Evolutionary conservation across 2,329 filamentous ascomycete genomes (phyloP), one percentile per base, ranked within the genome.

Genomic region (Colletotrichum sp.): DNA sequence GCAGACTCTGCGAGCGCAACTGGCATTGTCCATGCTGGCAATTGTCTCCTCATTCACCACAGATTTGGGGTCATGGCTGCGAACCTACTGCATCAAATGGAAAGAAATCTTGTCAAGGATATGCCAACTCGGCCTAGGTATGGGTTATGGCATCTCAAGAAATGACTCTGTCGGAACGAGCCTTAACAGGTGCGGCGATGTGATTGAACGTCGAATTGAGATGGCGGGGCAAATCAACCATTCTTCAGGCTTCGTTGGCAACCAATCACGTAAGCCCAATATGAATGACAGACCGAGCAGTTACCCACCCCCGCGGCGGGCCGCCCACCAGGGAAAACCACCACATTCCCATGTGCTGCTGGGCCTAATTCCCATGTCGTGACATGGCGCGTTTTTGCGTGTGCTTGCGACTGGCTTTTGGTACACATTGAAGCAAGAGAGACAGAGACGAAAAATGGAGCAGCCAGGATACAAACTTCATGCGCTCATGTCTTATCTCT

Each of bases 211-310:
- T 30, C 55, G 24, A 26, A 26, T 58, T 30, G 55, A 58, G 21
- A 58, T 58, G 55, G 55, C 55, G 55, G 24, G 24, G 24, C 36
- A 5, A n/a, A 60, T 36, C 48, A 10, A 69, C 16, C 70, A 66
- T 76, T 60, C 30, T 38, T 36, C 13, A 13, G 6, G 24, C 5
- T 8, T 30, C 36, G 5, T 30, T 52, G 43, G 43, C 43, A 21
- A 52, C 73, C 73, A 73, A 73, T 73, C 43, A 73, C 5, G 36
- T 15, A 24, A 16, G 10, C n/a, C 26, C 24, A 61, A 73, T 61
- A 69, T 73, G 18, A 76, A 58, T 73, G 70, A 18, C 36, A 38
- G 24, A n/a, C 18, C 30, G 18, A n/a, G 36, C 24, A 32, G 21
- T 32, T n/a, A 55, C 12, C 64, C 65, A 52, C 72, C 65, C 48